These are phyloP conservation scores for Licmophora abbreviata DNA, from an alignment of 108 stramenopile species.

Conservation along the genomic window DNA sequence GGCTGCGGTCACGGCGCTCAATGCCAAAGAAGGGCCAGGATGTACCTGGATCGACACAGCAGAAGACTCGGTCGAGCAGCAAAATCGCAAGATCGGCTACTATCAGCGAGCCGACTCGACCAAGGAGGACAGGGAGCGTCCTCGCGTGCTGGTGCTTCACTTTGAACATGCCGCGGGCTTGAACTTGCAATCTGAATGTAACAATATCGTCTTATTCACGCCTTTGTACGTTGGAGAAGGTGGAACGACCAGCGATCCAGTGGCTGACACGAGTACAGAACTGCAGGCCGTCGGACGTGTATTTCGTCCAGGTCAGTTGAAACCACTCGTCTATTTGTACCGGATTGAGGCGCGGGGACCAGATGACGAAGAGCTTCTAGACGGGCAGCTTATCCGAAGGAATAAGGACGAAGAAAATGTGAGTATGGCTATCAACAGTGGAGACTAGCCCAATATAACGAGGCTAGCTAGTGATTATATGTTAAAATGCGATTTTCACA, in stretches of 20 bases:
- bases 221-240: constrained; percentile 57
- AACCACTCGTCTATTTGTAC: constrained; percentile 36
- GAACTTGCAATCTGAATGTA: constrained; percentile 65
- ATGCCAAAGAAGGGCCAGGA: constrained; percentile 14
- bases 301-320: constrained; percentile 51
- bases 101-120: constrained; percentile 62
- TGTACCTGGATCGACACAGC: constrained; percentile 45
- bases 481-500: not conserved
- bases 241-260: constrained; percentile 37
- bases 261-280: constrained; percentile 63
- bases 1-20: constrained; percentile 28
- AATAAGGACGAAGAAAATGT: constrained; percentile 46
- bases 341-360: constrained; percentile 55
- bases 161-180: constrained; percentile 68
- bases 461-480: not conserved
- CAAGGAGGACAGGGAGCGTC: constrained; percentile 50
- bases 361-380: constrained; percentile 51
- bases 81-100: constrained; percentile 62
- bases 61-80: constrained; percentile 34
- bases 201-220: constrained; percentile 58
- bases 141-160: constrained; percentile 50
- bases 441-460: no score
- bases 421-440: constrained; percentile 46
- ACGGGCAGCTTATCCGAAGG: constrained; percentile 49
- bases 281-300: constrained; percentile 72